phyloP scores from a whole-genome alignment of 2,329 filamentous ascomycete species.

The Zymoseptoria passerinii region DNA sequence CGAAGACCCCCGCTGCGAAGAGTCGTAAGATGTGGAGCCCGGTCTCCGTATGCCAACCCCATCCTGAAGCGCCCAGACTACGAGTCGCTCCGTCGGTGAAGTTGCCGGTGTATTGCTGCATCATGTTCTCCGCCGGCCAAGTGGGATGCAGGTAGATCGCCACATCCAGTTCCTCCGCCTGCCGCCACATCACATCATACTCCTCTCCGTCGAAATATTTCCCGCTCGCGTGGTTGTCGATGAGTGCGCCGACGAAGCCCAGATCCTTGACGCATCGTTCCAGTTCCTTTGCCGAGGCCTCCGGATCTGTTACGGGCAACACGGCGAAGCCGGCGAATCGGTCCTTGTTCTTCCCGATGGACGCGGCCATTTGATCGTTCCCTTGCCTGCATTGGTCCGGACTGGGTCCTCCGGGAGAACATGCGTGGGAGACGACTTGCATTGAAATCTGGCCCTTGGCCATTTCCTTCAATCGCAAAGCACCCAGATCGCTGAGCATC shows the following conservation, averaged over 20 bases:
- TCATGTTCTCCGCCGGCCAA: constrained; percentile 34
- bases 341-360: constrained; percentile 20
- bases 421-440: constrained; percentile 31
- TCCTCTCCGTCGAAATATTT: constrained; percentile 28
- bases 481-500: constrained; percentile 24
- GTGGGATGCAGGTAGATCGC: constrained; percentile 47
- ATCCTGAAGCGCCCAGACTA: constrained; percentile 36
- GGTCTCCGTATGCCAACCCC: constrained; percentile 46
- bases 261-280: constrained; percentile 26
- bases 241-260: constrained; percentile 30
- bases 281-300: constrained; percentile 27
- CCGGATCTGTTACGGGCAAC: constrained; percentile 26
- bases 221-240: constrained; percentile 31
- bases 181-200: constrained; percentile 26
- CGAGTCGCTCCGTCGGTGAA: constrained; percentile 26
- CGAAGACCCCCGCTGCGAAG: constrained; percentile 48
- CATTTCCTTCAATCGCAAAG: constrained; percentile 27
- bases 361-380: constrained; percentile 29
- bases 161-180: constrained; percentile 39
- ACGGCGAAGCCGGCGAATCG: constrained; percentile 30
- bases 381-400: constrained; percentile 22
- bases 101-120: constrained; percentile 27
- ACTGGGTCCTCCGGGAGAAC: constrained; percentile 21
- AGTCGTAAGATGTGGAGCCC: constrained; percentile 44
- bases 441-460: constrained; percentile 26